phyloP scores from a whole-genome alignment of 1,139 yeast genomes.

The Taiozyma onychis region DNA sequence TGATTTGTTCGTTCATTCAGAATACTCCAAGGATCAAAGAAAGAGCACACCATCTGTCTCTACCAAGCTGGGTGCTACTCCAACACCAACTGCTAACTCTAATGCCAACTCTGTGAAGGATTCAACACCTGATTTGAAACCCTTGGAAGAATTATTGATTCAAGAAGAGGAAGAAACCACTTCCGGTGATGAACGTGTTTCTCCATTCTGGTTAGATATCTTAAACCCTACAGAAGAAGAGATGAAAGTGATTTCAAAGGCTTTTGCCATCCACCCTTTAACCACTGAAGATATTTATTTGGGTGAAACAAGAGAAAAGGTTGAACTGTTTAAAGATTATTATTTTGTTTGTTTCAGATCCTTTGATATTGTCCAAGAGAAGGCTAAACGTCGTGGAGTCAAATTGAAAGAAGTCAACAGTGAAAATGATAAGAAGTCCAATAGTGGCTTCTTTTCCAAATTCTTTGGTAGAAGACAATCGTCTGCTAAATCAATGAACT shows the following conservation, averaged over 20 bases:
- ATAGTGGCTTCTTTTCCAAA: constrained; percentile 8
- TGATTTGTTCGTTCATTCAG: constrained; percentile 41
- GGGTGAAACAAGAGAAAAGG: constrained; percentile 94
- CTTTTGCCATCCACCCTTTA: constrained; percentile 92
- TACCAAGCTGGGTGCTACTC: not conserved
- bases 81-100: constrained; percentile 4
- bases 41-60: not conserved
- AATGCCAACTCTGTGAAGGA: constrained; percentile 7
- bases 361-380: constrained; percentile 78
- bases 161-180: not conserved
- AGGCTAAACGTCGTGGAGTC: constrained; percentile 33
- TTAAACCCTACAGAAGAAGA: constrained; percentile 93
- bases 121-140: constrained; percentile 12
- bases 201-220: constrained; percentile 90
- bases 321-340: constrained; percentile 83
- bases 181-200: constrained; percentile 21
- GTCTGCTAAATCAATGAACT: constrained; percentile 9
- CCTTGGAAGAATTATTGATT: constrained; percentile 16
- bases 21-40: constrained; percentile 23
- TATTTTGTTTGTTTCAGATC: constrained; percentile 92
- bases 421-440: constrained; percentile 3
- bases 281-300: constrained; percentile 93
- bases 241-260: constrained; percentile 85
- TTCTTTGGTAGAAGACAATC: constrained; percentile 15
- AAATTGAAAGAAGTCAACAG: constrained; percentile 6